phyloP scores from a whole-genome alignment of 768 basidiomycete genomes.

The Strobilomyces dryophilus region DNA sequence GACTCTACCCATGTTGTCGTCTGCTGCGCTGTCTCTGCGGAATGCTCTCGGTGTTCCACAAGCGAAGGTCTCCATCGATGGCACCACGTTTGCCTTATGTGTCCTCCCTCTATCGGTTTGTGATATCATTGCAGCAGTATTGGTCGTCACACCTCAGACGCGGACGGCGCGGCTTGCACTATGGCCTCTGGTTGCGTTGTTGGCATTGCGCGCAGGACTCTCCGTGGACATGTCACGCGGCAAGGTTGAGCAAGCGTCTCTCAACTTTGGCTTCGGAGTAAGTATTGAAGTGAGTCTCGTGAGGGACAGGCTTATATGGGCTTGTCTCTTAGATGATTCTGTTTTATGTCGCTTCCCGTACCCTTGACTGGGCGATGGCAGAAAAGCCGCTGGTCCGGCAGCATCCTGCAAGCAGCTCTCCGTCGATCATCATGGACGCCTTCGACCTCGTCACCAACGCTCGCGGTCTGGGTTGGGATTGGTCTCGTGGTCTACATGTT shows the following conservation, averaged over 20 bases:
- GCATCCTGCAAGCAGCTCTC: too few species aligned
- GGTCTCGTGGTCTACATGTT: neutral
- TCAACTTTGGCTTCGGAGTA: neutral
- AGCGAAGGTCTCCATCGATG: neutral
- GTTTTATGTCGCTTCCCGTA: neutral
- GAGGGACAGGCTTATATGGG: too few species aligned
- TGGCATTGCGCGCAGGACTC: neutral
- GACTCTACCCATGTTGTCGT: neutral
- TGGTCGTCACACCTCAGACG: neutral
- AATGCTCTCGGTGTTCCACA: neutral
- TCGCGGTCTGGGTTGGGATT: conserved; percentile 3
- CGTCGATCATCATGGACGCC: neutral
- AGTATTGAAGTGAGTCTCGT: neutral
- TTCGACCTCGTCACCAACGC: neutral
- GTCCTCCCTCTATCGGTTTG: neutral
- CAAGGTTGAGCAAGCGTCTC: neutral
- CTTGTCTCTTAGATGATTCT: neutral
- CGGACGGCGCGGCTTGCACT: neutral
- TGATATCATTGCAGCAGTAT: neutral
- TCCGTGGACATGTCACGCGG: neutral
- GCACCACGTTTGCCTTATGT: neutral
- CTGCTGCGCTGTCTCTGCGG: neutral
- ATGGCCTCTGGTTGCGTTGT: neutral
- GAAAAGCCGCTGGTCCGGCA: conserved; percentile 36
- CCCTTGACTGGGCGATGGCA: neutral